Evolutionary conservation across 1,139 yeast genomes (phyloP), one percentile per base, ranked within the genome.

Genomic region (Taiozyma sp.): DNA sequence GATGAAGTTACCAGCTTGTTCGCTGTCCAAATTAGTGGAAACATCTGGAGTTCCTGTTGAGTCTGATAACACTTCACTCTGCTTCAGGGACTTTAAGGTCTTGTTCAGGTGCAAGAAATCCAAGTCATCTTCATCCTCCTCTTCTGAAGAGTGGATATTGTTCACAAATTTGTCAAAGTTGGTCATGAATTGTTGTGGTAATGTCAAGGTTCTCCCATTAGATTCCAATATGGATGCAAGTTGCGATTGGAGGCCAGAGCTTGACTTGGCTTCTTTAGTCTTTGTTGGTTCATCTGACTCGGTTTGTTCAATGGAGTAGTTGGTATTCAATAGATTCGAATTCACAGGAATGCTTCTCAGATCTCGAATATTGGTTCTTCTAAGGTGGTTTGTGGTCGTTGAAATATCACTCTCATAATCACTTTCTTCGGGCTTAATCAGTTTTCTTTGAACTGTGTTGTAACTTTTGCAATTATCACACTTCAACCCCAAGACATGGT

Each of bases 401-500:
- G 64, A 60, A 4, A 59, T 46, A 48, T 62, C 83, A 36, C 81
- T 81, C n/a, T 60, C 66, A 47, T 57, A 57, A 39, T 60, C 62
- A 45, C 58, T 57, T 41, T 63, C 67, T 34, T 65, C 68, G 0
- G 70, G 67, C 59, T 83, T 84, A 50, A 84, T 74, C 47, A 88
- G 66, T 62, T 80, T 81, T 48, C 83, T 61, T 65, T 88, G 93
- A 54, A 82, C 83, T 1, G 97, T 91, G 67, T 91, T 91, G 68
- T 89, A 91, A 62, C 96, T 87, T 57, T 80, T 78, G 69, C 97
- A 91, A 65, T 86, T 90, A 57, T 82, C 85, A 68, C 98, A 92
- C 65, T 87, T 87, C 55, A 90, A 74, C 1, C 98, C 98, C 58
- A 92, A 69, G 48, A 91, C 84, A 68, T 92, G 97, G 68, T 87